phyloP scores from a whole-genome alignment of 2,329 filamentous ascomycete species.

The Neoarthrinium moseri region DNA sequence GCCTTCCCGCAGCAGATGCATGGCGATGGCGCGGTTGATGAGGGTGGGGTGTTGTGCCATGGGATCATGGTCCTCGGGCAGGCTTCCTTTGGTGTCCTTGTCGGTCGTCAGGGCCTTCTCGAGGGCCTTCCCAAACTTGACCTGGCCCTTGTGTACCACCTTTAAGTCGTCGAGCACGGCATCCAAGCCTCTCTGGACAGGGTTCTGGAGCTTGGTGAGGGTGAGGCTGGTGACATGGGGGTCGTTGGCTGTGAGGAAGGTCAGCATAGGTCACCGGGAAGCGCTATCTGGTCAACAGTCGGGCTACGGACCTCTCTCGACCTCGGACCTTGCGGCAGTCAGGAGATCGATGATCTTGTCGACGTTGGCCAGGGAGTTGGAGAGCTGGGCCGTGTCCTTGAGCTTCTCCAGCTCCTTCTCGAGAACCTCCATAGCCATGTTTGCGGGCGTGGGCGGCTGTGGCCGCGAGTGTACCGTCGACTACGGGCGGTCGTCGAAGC shows the following conservation, averaged over 20 bases:
- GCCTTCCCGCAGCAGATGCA: constrained; percentile 93
- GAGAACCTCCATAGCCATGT: constrained; percentile 52
- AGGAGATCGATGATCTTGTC: constrained; percentile 81
- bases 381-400: constrained; percentile 66
- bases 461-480: constrained; percentile 21
- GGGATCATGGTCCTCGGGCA: constrained; percentile 77
- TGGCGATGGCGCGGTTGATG: constrained; percentile 90
- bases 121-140: constrained; percentile 79
- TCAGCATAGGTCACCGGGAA: neutral
- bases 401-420: constrained; percentile 75
- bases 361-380: constrained; percentile 72
- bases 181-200: constrained; percentile 79
- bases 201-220: constrained; percentile 82
- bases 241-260: constrained; percentile 44
- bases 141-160: constrained; percentile 78
- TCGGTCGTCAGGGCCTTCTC: constrained; percentile 76
- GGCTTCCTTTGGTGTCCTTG: constrained; percentile 66
- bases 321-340: constrained; percentile 67
- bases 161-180: constrained; percentile 78
- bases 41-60: constrained; percentile 72
- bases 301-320: constrained; percentile 61
- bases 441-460: constrained; percentile 31
- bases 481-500: constrained; percentile 11
- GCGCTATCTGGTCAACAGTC: constrained; percentile 1
- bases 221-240: constrained; percentile 70